Percentiles rank a stretch among this genome's conserved stretches.
phyloP scores from a whole-genome alignment of 2,329 filamentous ascomycete species.

The Hypoxylon sp. region DNA sequence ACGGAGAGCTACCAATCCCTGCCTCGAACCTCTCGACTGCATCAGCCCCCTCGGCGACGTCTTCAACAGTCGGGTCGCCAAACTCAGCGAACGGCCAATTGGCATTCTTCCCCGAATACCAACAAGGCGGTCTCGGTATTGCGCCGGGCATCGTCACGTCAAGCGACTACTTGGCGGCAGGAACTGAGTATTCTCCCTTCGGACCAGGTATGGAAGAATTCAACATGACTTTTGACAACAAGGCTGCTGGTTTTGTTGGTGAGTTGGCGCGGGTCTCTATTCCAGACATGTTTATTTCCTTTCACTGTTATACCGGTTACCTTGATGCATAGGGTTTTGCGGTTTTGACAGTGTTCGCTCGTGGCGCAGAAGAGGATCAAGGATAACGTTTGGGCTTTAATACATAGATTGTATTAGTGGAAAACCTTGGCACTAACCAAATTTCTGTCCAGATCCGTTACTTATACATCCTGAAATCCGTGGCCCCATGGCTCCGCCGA shows the following conservation, averaged over 20 bases:
- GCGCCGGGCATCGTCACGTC: conserved; percentile 73
- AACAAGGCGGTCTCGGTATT: conserved; percentile 65
- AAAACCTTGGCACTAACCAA: conserved; percentile 55
- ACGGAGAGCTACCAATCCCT: conserved; percentile 62
- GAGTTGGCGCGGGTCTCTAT: conserved; percentile 59
- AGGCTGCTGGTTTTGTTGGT: conserved; percentile 69
- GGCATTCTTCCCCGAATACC: conserved; percentile 70
- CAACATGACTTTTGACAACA: conserved; percentile 61
- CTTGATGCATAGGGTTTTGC: background rate
- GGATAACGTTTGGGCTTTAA: conserved; percentile 10
- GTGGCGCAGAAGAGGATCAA: background rate
- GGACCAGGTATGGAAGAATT: conserved; percentile 63
- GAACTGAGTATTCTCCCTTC: conserved; percentile 65
- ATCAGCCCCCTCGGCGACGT: conserved; percentile 72
- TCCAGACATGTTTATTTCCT: conserved; percentile 44
- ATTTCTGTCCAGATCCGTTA: conserved; percentile 61
- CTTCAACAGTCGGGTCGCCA: conserved; percentile 75
- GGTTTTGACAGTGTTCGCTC: background rate
- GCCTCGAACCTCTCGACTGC: conserved; percentile 71
- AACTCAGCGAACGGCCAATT: conserved; percentile 70
- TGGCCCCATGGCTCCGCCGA: conserved; percentile 58
- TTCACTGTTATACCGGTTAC: no score
- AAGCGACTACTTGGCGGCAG: conserved; percentile 64
- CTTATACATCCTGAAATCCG: conserved; percentile 67
- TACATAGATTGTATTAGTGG: conserved; percentile 15